Base-by-base conservation (phyloP, 163 green algal species). In the Scenedesmus sp. region DNA sequence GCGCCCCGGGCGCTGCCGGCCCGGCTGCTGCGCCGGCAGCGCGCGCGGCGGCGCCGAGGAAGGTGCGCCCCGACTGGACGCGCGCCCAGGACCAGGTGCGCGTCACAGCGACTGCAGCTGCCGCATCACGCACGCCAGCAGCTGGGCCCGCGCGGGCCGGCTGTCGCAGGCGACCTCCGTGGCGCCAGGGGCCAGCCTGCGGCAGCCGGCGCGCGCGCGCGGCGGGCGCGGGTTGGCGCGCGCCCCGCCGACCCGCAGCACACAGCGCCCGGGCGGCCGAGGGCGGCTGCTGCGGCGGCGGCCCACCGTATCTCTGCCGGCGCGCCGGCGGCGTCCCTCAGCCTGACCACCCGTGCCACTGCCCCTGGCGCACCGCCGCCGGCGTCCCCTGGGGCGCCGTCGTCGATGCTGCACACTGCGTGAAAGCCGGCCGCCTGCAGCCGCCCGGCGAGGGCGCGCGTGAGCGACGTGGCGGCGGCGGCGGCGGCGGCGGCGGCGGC, bases 231-330 rank as follows among this genome's bases (percentile, higher is more conserved):
- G n/a, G n/a, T n/a, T n/a, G n/a, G n/a, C n/a, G n/a, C n/a, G n/a
- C n/a, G n/a, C n/a, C n/a, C n/a, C n/a, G n/a, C n/a, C n/a, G n/a
- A n/a, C n/a, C n/a, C n/a, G n/a, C n/a, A n/a, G n/a, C n/a, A n/a
- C n/a, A n/a, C n/a, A n/a, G n/a, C n/a, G n/a, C n/a, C n/a, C n/a
- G n/a, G n/a, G n/a, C n/a, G n/a, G n/a, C n/a, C n/a, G n/a, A n/a
- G n/a, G n/a, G n/a, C 17, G 26, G 53, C 45, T 54, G 45, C 45
- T 54, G 45, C 45, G 15, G 45, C 45, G 15, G 60, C 5, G 2
- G 29, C 67, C 28, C 24, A 77, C 67, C 67, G 54, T 13, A 77
- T 65, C n/a, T 77, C 51, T 29, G 67, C 67, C 6, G 36, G n/a
- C n/a, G n/a, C 67, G 2, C 20, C 67, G 22, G 18, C 51, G 4